Evolutionary conservation across 768 basidiomycete genomes (phyloP).

Genomic region (Auricularia auricula-judae): DNA sequence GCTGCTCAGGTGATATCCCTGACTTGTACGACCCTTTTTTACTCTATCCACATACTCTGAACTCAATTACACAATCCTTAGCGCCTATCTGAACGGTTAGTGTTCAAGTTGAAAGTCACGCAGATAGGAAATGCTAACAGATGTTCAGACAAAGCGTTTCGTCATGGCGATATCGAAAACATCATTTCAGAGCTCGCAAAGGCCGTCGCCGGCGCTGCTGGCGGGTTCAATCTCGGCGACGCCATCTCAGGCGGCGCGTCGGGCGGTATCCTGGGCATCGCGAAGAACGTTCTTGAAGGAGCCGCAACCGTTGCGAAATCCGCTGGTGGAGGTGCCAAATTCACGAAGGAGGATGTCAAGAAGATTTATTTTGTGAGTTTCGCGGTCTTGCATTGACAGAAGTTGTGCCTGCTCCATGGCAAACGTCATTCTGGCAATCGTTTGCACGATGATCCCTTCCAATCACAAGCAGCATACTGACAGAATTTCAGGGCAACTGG

Average conservation of each 20-base stretch:
- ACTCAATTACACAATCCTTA: background rate
- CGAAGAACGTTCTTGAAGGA: constrained; percentile 28
- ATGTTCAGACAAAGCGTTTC: constrained; percentile 16
- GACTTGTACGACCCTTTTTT: background rate
- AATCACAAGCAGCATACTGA: too few species aligned
- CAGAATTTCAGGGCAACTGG: constrained; percentile 45
- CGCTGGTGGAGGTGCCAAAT: constrained; percentile 44
- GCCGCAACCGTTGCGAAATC: constrained; percentile 5
- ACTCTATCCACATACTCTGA: background rate
- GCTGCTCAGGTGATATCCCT: background rate
- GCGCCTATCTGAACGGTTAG: background rate
- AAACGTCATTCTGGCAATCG: background rate
- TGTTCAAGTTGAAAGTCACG: background rate
- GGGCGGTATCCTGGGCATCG: constrained; percentile 40
- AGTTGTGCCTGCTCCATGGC: background rate
- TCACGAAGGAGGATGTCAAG: constrained; percentile 54
- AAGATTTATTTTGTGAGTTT: constrained; percentile 49
- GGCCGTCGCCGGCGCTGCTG: constrained; percentile 18
- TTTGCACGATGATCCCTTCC: background rate
- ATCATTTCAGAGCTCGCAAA: constrained; percentile 51
- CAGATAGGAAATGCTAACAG: background rate
- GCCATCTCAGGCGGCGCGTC: constrained; percentile 25
- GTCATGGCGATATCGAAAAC: constrained; percentile 47
- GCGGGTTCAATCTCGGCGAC: background rate
- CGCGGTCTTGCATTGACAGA: background rate